phyloP scores from a whole-genome alignment of 2,329 filamentous ascomycete genomes.

The Macrophomina tecta region DNA sequence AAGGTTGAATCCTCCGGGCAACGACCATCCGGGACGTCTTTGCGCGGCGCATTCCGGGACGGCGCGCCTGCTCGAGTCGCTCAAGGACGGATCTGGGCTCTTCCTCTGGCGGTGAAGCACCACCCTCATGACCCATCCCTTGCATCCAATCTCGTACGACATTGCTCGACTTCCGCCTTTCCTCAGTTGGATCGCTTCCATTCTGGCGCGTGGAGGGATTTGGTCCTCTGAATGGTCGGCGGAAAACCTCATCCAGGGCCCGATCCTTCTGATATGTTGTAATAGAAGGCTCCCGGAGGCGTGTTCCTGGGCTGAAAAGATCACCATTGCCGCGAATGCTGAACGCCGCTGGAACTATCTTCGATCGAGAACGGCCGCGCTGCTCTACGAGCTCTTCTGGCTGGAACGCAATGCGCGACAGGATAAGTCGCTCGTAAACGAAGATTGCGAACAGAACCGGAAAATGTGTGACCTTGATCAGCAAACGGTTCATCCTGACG shows the following conservation, averaged over 20 bases:
- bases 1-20: slow-evolving; percentile 49
- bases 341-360: slow-evolving; percentile 45
- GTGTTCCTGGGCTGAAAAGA: slow-evolving; percentile 72
- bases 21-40: slow-evolving; percentile 42
- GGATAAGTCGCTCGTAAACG: slow-evolving; percentile 79
- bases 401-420: slow-evolving; percentile 78
- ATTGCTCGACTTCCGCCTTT: slow-evolving; percentile 76
- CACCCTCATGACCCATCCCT: slow-evolving; percentile 61
- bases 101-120: slow-evolving; percentile 62
- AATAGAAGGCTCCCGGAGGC: slow-evolving; percentile 84
- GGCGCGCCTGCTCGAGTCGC: slow-evolving; percentile 59
- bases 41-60: slow-evolving; percentile 61
- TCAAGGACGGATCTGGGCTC: slow-evolving; percentile 65
- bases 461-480: slow-evolving; percentile 91
- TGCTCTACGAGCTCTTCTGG: slow-evolving; percentile 86
- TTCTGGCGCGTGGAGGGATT: slow-evolving; percentile 39
- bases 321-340: slow-evolving; percentile 51
- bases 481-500: slow-evolving; percentile 82
- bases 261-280: slow-evolving; percentile 88
- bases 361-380: slow-evolving; percentile 64
- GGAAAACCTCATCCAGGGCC: slow-evolving; percentile 89
- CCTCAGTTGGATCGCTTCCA: slow-evolving; percentile 45
- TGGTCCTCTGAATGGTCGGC: slow-evolving; percentile 67
- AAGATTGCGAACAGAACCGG: slow-evolving; percentile 88
- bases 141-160: slow-evolving; percentile 94